Percentiles rank a stretch among this genome's conserved stretches.
Conservation (phyloP, 306 rosid species). For the Carpinus viminea region DNA sequence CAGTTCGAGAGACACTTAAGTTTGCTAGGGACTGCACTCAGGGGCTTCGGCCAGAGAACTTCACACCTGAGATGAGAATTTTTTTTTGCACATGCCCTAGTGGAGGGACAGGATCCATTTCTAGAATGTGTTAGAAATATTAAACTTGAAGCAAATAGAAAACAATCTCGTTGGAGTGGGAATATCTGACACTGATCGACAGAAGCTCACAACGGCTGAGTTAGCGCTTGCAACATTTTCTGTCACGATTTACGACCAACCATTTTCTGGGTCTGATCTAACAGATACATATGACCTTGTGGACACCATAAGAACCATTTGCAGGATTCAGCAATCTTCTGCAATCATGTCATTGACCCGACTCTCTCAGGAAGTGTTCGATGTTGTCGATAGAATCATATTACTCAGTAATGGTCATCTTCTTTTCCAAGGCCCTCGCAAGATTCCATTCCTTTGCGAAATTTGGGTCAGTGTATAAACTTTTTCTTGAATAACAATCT, state of each 20-base stretch:
- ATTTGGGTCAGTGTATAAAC: neutral
- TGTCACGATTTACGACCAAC: slow-evolving; percentile 14
- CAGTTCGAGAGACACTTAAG: neutral
- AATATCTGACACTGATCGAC: neutral
- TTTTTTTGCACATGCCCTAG: slow-evolving; percentile 13
- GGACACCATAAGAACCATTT: slow-evolving; percentile 22
- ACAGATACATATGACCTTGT: slow-evolving; percentile 7
- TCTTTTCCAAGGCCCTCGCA: slow-evolving; percentile 6
- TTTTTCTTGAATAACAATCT: neutral
- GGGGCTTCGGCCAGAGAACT: slow-evolving; percentile 12
- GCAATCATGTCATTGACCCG: slow-evolving; percentile 8
- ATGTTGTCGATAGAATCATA: slow-evolving; percentile 2
- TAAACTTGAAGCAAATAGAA: slow-evolving; percentile 9
- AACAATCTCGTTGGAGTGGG: neutral
- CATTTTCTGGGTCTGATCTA: slow-evolving; percentile 11
- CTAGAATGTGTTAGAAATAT: slow-evolving; percentile 11
- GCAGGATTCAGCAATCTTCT: slow-evolving; percentile 14
- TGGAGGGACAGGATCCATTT: slow-evolving; percentile 8
- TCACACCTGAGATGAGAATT: slow-evolving; percentile 10
- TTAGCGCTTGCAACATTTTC: slow-evolving; percentile 4
- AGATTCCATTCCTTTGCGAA: slow-evolving; percentile 13
- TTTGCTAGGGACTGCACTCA: slow-evolving; percentile 13
- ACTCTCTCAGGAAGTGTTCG: slow-evolving; percentile 15
- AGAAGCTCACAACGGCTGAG: slow-evolving; percentile 7
- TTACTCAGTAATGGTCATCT: neutral